Base-by-base conservation (phyloP, 805 yeast species). In the Spathaspora gorwiae region DNA sequence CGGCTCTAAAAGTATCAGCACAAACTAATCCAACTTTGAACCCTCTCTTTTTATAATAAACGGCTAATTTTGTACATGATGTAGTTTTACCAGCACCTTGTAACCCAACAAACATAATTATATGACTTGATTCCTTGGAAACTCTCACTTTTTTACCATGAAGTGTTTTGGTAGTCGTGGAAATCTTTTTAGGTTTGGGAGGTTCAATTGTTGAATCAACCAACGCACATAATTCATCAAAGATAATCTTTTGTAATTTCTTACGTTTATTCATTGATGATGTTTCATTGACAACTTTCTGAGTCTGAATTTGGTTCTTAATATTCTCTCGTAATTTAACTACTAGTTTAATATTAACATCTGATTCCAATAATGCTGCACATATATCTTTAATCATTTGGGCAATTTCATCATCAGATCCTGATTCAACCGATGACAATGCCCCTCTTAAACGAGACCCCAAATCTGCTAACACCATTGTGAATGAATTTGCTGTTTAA, bases 81-180 rank as follows among this genome's bases (percentile, higher is more conserved):
- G 99, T 94, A 30, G 99, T 94, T 64, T 94, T 94, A 77, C 99
- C 99, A 10, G 98, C 94, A 72, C 99, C 99, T 66, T 94, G 99
- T 48, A 94, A 73, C 61, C 99, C 99, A 47, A 94, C 99, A 76
- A 94, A 87, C 99, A 94, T 94, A 52, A 94, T 85, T 30, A 92
- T 87, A 59, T 85, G 72, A 31, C 68, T 57, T 27, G 45, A 39
- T 35, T 48, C 49, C 34, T 50, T 52, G 5, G 58, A 49, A 12
- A 56, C 51, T 45, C 49, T 54, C 10, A 40, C 51, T 49, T 56
- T 62, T 44, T 64, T 64, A 14, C 71, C 70, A 37, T 59, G 59
- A 26, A 51, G 54, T 6, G 56, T 43, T 43, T 60, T 58, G 33
- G 54, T 51, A 5, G 51, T 56, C 2, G 48, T 34, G 51, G 50